Evolutionary conservation across 495 filamentous ascomycete species (phyloP).

Genomic region (Neurospora sp.): DNA sequence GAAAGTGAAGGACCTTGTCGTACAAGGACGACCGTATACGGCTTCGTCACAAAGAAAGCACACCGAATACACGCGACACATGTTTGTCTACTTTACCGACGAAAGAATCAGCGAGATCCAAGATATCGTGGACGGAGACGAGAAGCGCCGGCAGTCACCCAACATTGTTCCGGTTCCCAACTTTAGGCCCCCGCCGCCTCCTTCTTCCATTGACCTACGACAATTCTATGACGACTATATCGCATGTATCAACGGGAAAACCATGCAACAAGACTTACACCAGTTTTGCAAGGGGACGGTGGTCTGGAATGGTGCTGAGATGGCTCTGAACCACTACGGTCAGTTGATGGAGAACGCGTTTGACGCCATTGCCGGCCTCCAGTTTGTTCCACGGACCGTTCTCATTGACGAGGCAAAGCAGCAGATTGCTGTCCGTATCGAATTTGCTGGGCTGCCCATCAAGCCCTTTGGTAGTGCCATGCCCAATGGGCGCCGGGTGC

Average conservation of each 20-base stretch:
- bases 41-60: background rate
- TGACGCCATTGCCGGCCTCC: conserved; percentile 18
- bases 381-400: conserved; percentile 13
- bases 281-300: conserved; percentile 16
- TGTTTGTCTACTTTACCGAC: conserved; percentile 14
- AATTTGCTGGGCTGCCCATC: conserved; percentile 20
- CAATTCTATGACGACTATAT: conserved; percentile 20
- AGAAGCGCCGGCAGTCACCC: conserved; percentile 8
- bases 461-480: conserved; percentile 9
- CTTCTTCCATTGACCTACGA: conserved; percentile 5
- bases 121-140: conserved; percentile 9
- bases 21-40: background rate
- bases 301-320: conserved; percentile 15
- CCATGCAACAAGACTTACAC: conserved; percentile 15
- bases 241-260: conserved; percentile 19
- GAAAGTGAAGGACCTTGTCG: conserved; percentile 2
- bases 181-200: conserved; percentile 8
- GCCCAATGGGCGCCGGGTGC: conserved; percentile 15
- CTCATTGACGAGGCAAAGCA: conserved; percentile 14
- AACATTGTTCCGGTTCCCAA: conserved; percentile 5
- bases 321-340: conserved; percentile 16
- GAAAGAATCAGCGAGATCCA: conserved; percentile 16
- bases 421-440: conserved; percentile 20
- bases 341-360: conserved; percentile 17
- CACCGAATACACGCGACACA: conserved; percentile 8